Evolutionary conservation across 148 eudicot species (phyloP).

Genomic region (Oxyria digyna): DNA sequence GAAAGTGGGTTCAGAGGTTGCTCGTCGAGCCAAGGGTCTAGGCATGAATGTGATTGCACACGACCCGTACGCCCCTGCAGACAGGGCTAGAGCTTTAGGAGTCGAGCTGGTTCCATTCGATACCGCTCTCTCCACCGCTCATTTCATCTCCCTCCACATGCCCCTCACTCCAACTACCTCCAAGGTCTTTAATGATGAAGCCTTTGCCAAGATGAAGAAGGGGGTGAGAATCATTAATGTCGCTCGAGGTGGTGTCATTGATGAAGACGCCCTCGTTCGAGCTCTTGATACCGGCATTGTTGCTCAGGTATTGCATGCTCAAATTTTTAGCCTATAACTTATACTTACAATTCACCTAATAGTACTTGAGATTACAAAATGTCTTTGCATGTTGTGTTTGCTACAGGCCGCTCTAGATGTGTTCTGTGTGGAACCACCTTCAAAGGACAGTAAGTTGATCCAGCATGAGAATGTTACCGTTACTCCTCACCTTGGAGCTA

Average conservation of each 20-base stretch:
- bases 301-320: constrained; percentile 44
- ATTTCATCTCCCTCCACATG: constrained; percentile 87
- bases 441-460: constrained; percentile 61
- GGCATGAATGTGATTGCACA: constrained; percentile 86
- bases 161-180: constrained; percentile 74
- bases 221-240: constrained; percentile 81
- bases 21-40: constrained; percentile 84
- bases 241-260: constrained; percentile 89
- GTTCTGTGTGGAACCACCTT: constrained; percentile 74
- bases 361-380: neutral
- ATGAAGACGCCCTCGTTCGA: constrained; percentile 83
- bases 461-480: constrained; percentile 70
- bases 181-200: constrained; percentile 61
- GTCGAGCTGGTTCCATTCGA: constrained; percentile 85
- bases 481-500: constrained; percentile 96
- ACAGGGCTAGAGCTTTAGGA: constrained; percentile 76
- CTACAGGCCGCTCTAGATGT: constrained; percentile 84
- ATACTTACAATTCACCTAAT: no score
- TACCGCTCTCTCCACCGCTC: constrained; percentile 56
- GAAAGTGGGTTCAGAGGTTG: constrained; percentile 89
- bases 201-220: constrained; percentile 81
- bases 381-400: neutral
- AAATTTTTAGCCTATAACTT: no score
- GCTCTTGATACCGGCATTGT: constrained; percentile 76
- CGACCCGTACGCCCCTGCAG: constrained; percentile 90